These are phyloP conservation scores for Leishmania braziliensis DNA, from an alignment of 208 protist species.

Conservation along the genomic window DNA sequence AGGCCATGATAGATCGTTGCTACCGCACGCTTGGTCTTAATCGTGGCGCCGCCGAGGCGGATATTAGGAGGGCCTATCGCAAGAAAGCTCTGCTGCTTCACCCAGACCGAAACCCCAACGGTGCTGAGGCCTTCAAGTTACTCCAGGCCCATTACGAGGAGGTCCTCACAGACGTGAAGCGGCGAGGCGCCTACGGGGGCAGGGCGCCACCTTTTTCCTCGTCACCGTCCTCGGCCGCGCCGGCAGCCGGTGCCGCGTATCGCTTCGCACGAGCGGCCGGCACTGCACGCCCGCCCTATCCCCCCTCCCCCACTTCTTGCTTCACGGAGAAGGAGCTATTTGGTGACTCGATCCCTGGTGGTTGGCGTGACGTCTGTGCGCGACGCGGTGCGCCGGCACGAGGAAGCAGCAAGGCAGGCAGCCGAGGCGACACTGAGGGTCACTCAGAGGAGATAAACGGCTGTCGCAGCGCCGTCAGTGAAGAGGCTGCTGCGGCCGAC, in stretches of 20 bases:
- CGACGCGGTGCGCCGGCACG: slow-evolving; percentile 11
- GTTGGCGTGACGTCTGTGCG: slow-evolving; percentile 32
- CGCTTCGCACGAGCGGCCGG: slow-evolving; percentile 29
- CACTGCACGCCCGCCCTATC: not conserved
- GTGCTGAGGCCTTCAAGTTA: slow-evolving; percentile 80
- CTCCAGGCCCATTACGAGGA: slow-evolving; percentile 97
- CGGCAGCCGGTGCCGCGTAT: slow-evolving; percentile 28
- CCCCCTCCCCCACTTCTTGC: slow-evolving; percentile 20
- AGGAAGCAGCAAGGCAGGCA: not conserved
- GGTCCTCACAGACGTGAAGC: slow-evolving; percentile 62
- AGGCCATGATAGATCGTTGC: slow-evolving; percentile 18
- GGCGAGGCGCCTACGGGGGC: slow-evolving; percentile 31
- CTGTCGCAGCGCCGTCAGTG: not conserved
- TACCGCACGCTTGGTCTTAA: slow-evolving; percentile 74
- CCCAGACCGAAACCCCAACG: slow-evolving; percentile 92
- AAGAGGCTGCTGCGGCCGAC: slow-evolving; percentile 27
- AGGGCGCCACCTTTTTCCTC: not conserved
- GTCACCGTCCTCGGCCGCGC: not conserved
- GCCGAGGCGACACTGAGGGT: not conserved
- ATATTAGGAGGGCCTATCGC: slow-evolving; percentile 93
- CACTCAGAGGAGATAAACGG: not conserved
- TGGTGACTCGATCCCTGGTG: slow-evolving; percentile 39
- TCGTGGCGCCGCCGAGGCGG: slow-evolving; percentile 67
- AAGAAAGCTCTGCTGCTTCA: slow-evolving; percentile 92
- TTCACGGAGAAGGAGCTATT: slow-evolving; percentile 78